phyloP scores from a whole-genome alignment of 2,329 filamentous ascomycete genomes.

The Bipolaris bicolor region DNA sequence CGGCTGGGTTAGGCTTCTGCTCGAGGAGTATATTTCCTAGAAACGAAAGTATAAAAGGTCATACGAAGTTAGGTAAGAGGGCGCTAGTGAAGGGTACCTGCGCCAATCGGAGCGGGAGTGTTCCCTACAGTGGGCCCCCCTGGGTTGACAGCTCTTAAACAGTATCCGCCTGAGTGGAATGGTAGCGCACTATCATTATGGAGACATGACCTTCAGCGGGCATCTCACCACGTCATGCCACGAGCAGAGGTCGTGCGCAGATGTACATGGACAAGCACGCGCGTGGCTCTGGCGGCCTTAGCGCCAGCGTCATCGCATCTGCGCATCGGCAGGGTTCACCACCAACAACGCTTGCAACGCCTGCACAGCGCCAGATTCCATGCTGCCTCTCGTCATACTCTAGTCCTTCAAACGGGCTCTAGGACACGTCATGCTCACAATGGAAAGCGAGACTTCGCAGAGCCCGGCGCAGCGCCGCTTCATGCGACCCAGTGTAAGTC shows the following conservation, averaged over 20 bases:
- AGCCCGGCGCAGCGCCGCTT: conserved; percentile 45
- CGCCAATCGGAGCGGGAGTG: conserved; percentile 9
- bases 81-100: background rate
- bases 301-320: conserved; percentile 22
- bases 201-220: background rate
- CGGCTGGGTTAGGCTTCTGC: background rate
- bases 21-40: background rate
- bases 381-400: conserved; percentile 15
- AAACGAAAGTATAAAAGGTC: background rate
- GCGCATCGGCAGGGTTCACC: conserved; percentile 22
- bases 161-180: background rate
- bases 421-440: conserved; percentile 16
- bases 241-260: background rate
- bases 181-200: background rate
- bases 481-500: conserved; percentile 46
- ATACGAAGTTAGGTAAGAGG: conserved; percentile 1
- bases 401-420: conserved; percentile 7
- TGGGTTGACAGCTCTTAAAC: background rate
- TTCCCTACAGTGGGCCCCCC: conserved; percentile 1
- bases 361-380: conserved; percentile 6
- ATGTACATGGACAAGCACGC: conserved; percentile 1
- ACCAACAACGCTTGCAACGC: conserved; percentile 5
- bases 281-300: conserved; percentile 20
- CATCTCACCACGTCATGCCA: background rate
- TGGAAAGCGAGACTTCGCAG: conserved; percentile 39